Base-by-base conservation (phyloP, 1,139 yeast genomes). In the Meyerozyma carpophila region DNA sequence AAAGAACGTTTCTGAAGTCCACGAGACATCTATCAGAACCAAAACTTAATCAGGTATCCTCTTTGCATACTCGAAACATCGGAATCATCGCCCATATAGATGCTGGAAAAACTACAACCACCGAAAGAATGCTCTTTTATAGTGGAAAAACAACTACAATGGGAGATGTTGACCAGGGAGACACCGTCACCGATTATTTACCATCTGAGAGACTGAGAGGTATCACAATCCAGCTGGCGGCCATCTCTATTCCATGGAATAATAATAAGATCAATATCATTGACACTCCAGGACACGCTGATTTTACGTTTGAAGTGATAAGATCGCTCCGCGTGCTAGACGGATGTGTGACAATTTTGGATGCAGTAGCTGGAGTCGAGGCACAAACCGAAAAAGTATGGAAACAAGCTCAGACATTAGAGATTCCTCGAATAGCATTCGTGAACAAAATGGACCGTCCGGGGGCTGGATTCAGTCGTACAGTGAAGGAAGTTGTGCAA, bases 221-320 rank as follows among this genome's bases (percentile, higher is more conserved):
- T 1, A 93, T 93, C 48, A 93, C 99, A 0, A 93, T 93, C 55
- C 96, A 91, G 56, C 86, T 94, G 62, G 98, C 98, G 0, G 98
- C 98, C 0, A 90, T 91, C 39, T 81, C 97, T 0, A 78, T 94
- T 47, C 84, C 89, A 32, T 93, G 98, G 98, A 82, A 82, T 48
- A 64, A 67, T 14, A 79, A 81, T 55, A 80, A 80, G 51, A 82
- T 94, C 55, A 93, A 93, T 59, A 73, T 93, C 43, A 89, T 93
- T 21, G 99, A 93, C 60, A 91, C 99, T 0, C 99, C 99, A 1
- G 99, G 99, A 0, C 99, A 93, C 63, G 98, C 97, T 0, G 99
- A 93, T 62, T 93, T 93, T 60, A 87, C 95, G 0, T 93, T 91
- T 61, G 99, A 93, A 62, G 98, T 94, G 6, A 87, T 82, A 2